Conservation (phyloP, 345 rosid species). For the Populus alba region DNA sequence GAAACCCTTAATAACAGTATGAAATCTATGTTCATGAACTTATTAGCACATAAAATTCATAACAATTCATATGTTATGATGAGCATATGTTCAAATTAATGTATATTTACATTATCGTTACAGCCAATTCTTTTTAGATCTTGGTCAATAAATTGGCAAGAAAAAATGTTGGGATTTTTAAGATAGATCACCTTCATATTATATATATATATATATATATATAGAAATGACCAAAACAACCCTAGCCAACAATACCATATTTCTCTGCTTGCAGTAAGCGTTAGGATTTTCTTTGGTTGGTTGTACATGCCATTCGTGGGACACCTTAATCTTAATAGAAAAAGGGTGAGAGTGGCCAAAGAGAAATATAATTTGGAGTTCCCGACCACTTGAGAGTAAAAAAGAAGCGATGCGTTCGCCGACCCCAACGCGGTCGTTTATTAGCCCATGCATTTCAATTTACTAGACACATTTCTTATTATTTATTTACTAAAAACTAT, state of each 20-base stretch:
- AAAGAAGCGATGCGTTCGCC: slow-evolving; percentile 74
- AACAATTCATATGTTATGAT: neutral
- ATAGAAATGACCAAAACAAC: too few relatives aligned
- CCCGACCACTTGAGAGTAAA: slow-evolving; percentile 35
- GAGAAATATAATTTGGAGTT: neutral
- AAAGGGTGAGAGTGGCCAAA: neutral
- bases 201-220: too few relatives aligned
- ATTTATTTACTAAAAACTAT: neutral
- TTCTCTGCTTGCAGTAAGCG: neutral
- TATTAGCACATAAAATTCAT: neutral
- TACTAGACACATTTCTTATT: slow-evolving; percentile 37
- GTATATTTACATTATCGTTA: too few relatives aligned
- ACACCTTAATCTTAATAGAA: neutral
- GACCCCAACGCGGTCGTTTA: slow-evolving; percentile 76
- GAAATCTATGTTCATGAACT: neutral
- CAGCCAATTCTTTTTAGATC: too few relatives aligned
- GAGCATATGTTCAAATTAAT: neutral
- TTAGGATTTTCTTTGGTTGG: neutral
- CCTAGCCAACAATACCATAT: too few relatives aligned
- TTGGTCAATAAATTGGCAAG: too few relatives aligned
- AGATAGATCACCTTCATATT: too few relatives aligned
- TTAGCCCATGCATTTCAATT: slow-evolving; percentile 55
- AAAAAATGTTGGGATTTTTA: too few relatives aligned
- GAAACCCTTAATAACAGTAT: neutral
- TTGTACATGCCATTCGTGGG: too few relatives aligned